Base-by-base conservation (phyloP, 2,329 filamentous ascomycete genomes). In the Chlorencoelia australis region DNA sequence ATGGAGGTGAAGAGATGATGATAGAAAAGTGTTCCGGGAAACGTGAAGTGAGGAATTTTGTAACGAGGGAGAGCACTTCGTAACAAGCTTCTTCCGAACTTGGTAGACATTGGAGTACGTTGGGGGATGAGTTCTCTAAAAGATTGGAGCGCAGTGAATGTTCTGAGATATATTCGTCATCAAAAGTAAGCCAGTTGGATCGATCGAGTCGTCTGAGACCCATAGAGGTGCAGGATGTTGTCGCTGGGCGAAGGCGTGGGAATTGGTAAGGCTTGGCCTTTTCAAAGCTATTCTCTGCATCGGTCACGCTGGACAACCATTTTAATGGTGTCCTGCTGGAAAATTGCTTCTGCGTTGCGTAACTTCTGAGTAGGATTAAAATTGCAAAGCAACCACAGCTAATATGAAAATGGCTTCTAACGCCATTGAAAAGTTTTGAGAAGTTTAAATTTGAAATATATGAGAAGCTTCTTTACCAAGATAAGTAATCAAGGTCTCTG, bases 141-240 rank as follows among this genome's bases (percentile, higher is more conserved):
- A 71, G 53, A 11, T 56, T 41, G 2, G 54, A 48, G 7, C 67
- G 61, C 7, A 67, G 56, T 2, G 48, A 41, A 43, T 68, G 63
- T 42, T 66, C 61, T 9, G 59, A 52, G 32, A 59, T 53, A 42
- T 69, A 69, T 18, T 59, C 58, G 9, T 60, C 57, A 43, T 71
- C 65, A 31, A 71, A 49, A 1, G 58, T 63, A 9, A 71, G 57
- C 68, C 67, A 71, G 38, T 68, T 65, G 14, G 54, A 47, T 15
- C 50, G 45, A 24, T 65, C 63, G n/a, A 67, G 53, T 37, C 60
- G 64, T 35, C 57, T 60, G 11, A 71, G 55, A 11, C 66, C 65
- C 59, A 69, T 67, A 44, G 64, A 63, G 30, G 65, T 61, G 19
- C 59, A 56, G 31, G 40, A 38, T 1, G 36, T 16, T 14, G 36